phyloP scores from a whole-genome alignment of 345 rosid species.

The Brassica juncea region DNA sequence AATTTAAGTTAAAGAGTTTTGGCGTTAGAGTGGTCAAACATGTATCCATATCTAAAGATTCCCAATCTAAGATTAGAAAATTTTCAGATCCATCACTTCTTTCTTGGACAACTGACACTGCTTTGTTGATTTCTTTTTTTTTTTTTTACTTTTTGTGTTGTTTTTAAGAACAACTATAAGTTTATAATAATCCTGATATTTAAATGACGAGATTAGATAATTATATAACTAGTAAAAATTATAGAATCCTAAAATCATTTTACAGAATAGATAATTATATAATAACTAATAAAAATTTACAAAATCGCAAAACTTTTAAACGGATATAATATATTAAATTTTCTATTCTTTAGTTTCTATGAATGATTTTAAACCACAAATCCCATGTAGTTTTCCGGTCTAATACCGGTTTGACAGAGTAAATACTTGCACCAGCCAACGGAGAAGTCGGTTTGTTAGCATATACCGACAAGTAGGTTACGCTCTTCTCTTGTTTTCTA shows the following conservation, averaged over 20 bases:
- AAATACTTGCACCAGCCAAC: background rate
- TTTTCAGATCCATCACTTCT: background rate
- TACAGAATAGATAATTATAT: too few relatives aligned
- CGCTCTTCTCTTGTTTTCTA: background rate
- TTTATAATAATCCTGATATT: too few relatives aligned
- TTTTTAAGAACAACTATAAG: too few relatives aligned
- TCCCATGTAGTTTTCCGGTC: background rate
- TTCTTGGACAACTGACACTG: background rate
- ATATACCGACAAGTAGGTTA: background rate
- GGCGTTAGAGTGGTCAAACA: background rate
- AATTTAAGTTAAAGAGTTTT: background rate
- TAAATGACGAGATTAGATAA: too few relatives aligned
- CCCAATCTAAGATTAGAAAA: background rate
- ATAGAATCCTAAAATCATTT: too few relatives aligned
- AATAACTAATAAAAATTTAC: background rate
- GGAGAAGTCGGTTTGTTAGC: slow-evolving; percentile 2
- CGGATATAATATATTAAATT: background rate
- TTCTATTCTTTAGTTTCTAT: background rate
- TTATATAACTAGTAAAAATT: too few relatives aligned
- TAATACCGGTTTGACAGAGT: background rate
- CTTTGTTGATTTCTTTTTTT: background rate
- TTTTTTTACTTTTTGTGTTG: background rate
- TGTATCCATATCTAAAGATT: background rate
- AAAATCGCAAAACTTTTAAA: too few relatives aligned
- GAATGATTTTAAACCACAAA: background rate